A percentile compares a stretch with the other conserved stretches of the same genome.
These are phyloP conservation scores for Rutstroemia sp. DNA, from an alignment of 2,329 filamentous ascomycete species.

Conservation along the genomic window DNA sequence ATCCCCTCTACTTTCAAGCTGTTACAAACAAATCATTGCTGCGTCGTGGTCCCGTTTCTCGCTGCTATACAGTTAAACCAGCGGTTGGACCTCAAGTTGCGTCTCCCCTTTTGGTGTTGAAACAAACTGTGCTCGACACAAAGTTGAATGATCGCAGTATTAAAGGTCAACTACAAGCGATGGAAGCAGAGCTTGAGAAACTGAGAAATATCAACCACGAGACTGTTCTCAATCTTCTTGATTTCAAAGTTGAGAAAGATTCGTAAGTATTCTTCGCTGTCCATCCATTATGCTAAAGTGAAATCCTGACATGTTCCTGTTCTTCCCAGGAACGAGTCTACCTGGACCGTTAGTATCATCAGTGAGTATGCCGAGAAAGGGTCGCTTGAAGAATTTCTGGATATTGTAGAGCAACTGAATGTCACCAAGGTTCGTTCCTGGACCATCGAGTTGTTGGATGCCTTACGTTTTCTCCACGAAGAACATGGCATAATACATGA, in stretches of 20 bases:
- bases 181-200: constrained; percentile 70
- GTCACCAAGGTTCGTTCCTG: constrained; percentile 74
- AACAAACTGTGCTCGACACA: constrained; percentile 56
- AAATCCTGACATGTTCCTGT: constrained; percentile 16
- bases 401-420: constrained; percentile 67
- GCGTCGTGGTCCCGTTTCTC: constrained; percentile 57
- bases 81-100: constrained; percentile 45
- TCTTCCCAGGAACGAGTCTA: constrained; percentile 19
- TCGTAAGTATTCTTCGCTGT: constrained; percentile 6
- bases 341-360: constrained; percentile 69
- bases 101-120: constrained; percentile 60
- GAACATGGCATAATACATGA: constrained; percentile 75
- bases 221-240: constrained; percentile 71
- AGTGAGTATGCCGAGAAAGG: constrained; percentile 75
- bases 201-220: constrained; percentile 69
- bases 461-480: constrained; percentile 74
- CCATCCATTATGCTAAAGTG: background rate
- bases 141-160: constrained; percentile 50
- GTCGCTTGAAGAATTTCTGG: constrained; percentile 73
- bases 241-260: constrained; percentile 71
- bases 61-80: constrained; percentile 66
- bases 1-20: constrained; percentile 58
- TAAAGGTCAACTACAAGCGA: constrained; percentile 66
- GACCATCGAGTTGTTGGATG: constrained; percentile 88
- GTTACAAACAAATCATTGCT: constrained; percentile 64